Evolutionary conservation across 495 filamentous ascomycete genomes (phyloP).

Genomic region (Aspergillus avenaceus): DNA sequence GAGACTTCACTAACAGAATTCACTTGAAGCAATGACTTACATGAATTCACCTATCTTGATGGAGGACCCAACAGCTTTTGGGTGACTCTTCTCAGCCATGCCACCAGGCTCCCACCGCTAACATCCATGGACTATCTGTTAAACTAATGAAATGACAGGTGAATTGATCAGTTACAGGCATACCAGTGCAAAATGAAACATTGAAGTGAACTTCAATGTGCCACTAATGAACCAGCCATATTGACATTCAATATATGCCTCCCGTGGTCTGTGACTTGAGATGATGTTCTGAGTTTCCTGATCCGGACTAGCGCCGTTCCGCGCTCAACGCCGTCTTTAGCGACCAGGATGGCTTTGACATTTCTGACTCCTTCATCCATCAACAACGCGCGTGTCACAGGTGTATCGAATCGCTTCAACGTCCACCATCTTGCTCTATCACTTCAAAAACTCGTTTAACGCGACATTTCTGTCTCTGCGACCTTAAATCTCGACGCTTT

Average conservation of each 20-base stretch:
- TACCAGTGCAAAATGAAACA: too few relatives aligned
- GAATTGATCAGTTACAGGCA: too few relatives aligned
- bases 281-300: slow-evolving; percentile 17
- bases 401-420: slow-evolving; percentile 31
- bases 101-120: slow-evolving; percentile 3
- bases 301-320: slow-evolving; percentile 38
- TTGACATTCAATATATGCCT: neutral
- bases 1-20: neutral
- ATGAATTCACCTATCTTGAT: neutral
- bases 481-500: slow-evolving; percentile 23
- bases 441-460: slow-evolving; percentile 16
- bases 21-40: neutral
- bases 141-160: neutral
- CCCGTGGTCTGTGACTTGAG: neutral
- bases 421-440: slow-evolving; percentile 29
- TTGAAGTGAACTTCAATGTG: neutral
- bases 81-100: slow-evolving; percentile 5
- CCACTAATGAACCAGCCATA: neutral
- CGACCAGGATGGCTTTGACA: slow-evolving; percentile 40
- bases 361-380: slow-evolving; percentile 49
- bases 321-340: slow-evolving; percentile 36
- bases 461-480: slow-evolving; percentile 24
- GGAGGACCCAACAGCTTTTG: neutral
- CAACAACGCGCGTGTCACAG: slow-evolving; percentile 44
- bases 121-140: neutral